Conservation (phyloP, 345 rosid genomes). For the Erodium maritimum region DNA sequence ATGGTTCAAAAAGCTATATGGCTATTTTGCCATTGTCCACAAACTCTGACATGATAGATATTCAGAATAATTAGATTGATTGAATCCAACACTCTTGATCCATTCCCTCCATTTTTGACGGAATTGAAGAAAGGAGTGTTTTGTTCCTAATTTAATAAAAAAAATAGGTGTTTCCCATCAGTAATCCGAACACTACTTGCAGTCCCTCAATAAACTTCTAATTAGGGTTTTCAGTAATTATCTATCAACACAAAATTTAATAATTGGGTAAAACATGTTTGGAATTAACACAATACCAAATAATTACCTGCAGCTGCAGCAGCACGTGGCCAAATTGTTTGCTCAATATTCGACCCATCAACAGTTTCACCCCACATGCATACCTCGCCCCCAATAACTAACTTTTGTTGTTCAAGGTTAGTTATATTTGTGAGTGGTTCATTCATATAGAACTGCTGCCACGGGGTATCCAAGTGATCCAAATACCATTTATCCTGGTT, state of each 20-base stretch:
- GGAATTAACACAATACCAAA: not conserved
- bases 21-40: not conserved
- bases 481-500: constrained; percentile 72
- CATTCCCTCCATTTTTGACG: too few relatives aligned
- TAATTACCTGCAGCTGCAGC: constrained; percentile 69
- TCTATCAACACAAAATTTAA: not conserved
- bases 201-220: too few relatives aligned
- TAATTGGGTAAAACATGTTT: not conserved
- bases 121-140: too few relatives aligned
- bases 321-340: constrained; percentile 84
- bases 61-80: too few relatives aligned
- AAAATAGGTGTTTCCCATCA: too few relatives aligned
- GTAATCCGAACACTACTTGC: not conserved
- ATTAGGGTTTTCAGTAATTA: not conserved
- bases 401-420: constrained; percentile 27
- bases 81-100: too few relatives aligned
- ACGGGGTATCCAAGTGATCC: constrained; percentile 44
- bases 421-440: constrained; percentile 47
- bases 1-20: too few relatives aligned
- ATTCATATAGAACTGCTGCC: constrained; percentile 46
- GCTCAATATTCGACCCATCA: constrained; percentile 54
- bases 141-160: too few relatives aligned
- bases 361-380: constrained; percentile 71
- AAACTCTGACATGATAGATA: not conserved
- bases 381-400: constrained; percentile 68